Base-by-base conservation (phyloP, 2,329 filamentous ascomycete species). In the Aureobasidium sp. region DNA sequence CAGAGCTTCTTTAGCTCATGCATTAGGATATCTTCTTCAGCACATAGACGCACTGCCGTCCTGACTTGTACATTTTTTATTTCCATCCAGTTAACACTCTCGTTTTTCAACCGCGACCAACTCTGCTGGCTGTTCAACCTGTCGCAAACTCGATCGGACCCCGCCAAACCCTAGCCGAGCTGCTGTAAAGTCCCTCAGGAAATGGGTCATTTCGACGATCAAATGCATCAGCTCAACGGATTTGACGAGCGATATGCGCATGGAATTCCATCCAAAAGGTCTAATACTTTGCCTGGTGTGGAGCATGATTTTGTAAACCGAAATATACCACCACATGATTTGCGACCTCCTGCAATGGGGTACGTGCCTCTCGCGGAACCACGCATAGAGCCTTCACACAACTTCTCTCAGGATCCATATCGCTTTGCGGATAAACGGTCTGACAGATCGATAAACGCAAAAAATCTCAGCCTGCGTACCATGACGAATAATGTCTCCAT, bases 31-130 rank as follows among this genome's bases (percentile, higher is more conserved):
- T 61, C 39, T 46, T 37, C 29, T 63, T 59, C 62, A 59, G 62
- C 56, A 63, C 53, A 63, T 48, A 52, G 62, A 63, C 62, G 62
- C 62, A 24, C 41, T 55, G 62, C 41, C 62, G 62, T 63, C 62
- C 48, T 39, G 20, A 51, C 27, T 62, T 43, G 17, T 60, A 60
- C 36, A 36, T 26, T 13, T 43, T 51, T 60, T 60, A 32, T 43
- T 51, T 27, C 29, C 5, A 48, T 29, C 20, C 32, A 32, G 15
- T 15, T n/a, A 36, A 32, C n/a, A 2, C 13, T 39, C 43, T 15
- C 4, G 43, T 13, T 9, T 27, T 20, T 29, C 6, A 9, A 5
- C 15, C 32, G 46, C 26, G n/a, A 15, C 24, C n/a, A 36, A 12
- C 8, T 10, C 39, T 57, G 26, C 10, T 13, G n/a, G 15, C 17